Conservation (phyloP, 768 basidiomycete species). For the Collybiopsis luxurians region DNA sequence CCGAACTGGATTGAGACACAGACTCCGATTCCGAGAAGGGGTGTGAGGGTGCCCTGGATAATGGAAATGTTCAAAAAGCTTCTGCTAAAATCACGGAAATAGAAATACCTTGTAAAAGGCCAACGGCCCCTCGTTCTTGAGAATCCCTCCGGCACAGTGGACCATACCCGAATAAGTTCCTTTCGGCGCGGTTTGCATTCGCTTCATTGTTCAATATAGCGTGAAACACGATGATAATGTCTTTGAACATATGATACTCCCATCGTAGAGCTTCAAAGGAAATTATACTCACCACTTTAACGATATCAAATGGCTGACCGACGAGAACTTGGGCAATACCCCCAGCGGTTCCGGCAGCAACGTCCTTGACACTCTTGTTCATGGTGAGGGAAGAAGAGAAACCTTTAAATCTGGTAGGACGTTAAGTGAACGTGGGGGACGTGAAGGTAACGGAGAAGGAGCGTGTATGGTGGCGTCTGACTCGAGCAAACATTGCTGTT, state of each 20-base stretch:
- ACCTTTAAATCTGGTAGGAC: not conserved
- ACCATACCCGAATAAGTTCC: constrained; percentile 89
- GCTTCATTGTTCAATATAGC: constrained; percentile 37
- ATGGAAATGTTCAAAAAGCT: constrained; percentile 1
- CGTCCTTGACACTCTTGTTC: constrained; percentile 78
- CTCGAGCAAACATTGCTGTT: not conserved
- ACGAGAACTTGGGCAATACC: constrained; percentile 90
- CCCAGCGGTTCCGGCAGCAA: constrained; percentile 88
- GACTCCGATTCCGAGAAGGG: constrained; percentile 86
- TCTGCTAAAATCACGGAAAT: not conserved
- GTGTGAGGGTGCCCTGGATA: constrained; percentile 81
- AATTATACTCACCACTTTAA: constrained; percentile 79
- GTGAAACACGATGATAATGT: not conserved
- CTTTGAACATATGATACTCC: constrained; percentile 13
- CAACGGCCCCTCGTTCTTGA: constrained; percentile 88
- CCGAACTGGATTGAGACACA: constrained; percentile 98
- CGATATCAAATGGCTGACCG: constrained; percentile 95
- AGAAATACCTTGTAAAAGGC: constrained; percentile 88
- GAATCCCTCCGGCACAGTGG: constrained; percentile 84
- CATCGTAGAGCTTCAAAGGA: not conserved
- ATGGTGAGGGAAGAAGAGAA: constrained; percentile 20
- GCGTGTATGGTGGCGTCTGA: not conserved
- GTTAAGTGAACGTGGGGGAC: not conserved
- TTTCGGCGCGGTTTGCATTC: constrained; percentile 91
- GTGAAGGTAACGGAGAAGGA: not conserved